Evolutionary conservation across 2,329 filamentous ascomycete species (phyloP), one percentile per base, ranked within the genome.

Genomic region (Trichoderma lentiforme): DNA sequence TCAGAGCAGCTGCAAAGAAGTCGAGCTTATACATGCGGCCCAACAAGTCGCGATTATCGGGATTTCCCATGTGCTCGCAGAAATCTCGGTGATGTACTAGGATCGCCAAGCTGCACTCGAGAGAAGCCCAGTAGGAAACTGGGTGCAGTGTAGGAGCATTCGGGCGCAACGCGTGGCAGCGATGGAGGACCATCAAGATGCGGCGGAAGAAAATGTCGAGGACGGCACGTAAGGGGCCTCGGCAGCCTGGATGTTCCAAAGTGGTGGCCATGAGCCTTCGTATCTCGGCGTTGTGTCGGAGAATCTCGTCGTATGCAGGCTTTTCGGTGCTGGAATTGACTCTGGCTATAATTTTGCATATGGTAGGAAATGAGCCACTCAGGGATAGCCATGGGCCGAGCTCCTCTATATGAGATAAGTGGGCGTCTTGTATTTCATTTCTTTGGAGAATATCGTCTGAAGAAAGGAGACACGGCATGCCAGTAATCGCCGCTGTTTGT

Each of bases 41-140:
- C 4, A 68, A 18, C 7, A 68, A 3, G 11, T 68, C 65, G 3
- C 34, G 26, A 4, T 68, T 11, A 24, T 58, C 18, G 6, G 65
- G 18, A 24, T 60, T 43, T 7, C 53, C 34, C 11, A 36, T 32
- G 18, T 68, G 65, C 34, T 68, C 65, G n/a, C 65, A 68, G 34
- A 68, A 34, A 43, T 68, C 34, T 15, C 65, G 34, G 18, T 68
- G 65, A 43, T 68, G 65, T 6, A 68, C 53, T 15, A 68, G 34
- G n/a, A 68, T 68, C 11, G 53, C 65, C 2, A 68, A n/a, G 9
- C 65, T 68, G 18, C 65, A 68, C 15, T 68, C 65, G 2, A 68
- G 53, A 58, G 65, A 68, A 60, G 65, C 65, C 65, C 65, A 68
- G n/a, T 68, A 68, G 8, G 34, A 68, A 14, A 68, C 34, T 1